These are phyloP conservation scores for Oryza nivara DNA, from an alignment of 176 grass and related monocot genomes.

Conservation along the genomic window DNA sequence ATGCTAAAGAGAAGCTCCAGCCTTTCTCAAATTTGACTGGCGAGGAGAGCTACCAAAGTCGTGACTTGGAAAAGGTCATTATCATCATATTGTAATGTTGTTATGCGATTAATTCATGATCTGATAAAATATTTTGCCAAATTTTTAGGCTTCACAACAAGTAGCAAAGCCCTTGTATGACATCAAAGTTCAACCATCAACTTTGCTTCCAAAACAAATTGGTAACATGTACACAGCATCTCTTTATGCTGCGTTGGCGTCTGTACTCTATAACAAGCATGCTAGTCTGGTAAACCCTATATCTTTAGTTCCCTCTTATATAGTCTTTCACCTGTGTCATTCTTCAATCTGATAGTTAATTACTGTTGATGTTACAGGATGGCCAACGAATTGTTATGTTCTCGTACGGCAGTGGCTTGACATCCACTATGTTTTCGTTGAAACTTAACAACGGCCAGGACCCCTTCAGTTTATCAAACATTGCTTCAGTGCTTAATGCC, in stretches of 20 bases:
- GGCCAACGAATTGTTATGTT: slow-evolving; percentile 93
- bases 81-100: not conserved
- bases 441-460: slow-evolving; percentile 70
- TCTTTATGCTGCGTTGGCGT: slow-evolving; percentile 76
- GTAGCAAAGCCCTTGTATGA: slow-evolving; percentile 66
- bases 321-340: not conserved
- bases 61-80: slow-evolving; percentile 74
- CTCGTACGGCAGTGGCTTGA: slow-evolving; percentile 91
- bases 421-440: slow-evolving; percentile 92
- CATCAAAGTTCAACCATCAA: slow-evolving; percentile 73
- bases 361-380: slow-evolving; percentile 52
- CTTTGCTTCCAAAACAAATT: slow-evolving; percentile 75
- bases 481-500: slow-evolving; percentile 65
- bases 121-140: not conserved
- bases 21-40: slow-evolving; percentile 62
- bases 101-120: slow-evolving; percentile 31
- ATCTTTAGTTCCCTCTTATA: slow-evolving; percentile 7
- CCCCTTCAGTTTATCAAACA: slow-evolving; percentile 77
- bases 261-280: slow-evolving; percentile 67
- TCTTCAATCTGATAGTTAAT: not conserved
- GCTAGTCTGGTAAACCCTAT: slow-evolving; percentile 48
- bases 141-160: slow-evolving; percentile 65
- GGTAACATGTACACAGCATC: slow-evolving; percentile 87
- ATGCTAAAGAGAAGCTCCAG: slow-evolving; percentile 66
- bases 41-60: slow-evolving; percentile 65